Evolutionary conservation across 352 stramenopile species (phyloP).

Genomic region (Pythium coloratum): DNA sequence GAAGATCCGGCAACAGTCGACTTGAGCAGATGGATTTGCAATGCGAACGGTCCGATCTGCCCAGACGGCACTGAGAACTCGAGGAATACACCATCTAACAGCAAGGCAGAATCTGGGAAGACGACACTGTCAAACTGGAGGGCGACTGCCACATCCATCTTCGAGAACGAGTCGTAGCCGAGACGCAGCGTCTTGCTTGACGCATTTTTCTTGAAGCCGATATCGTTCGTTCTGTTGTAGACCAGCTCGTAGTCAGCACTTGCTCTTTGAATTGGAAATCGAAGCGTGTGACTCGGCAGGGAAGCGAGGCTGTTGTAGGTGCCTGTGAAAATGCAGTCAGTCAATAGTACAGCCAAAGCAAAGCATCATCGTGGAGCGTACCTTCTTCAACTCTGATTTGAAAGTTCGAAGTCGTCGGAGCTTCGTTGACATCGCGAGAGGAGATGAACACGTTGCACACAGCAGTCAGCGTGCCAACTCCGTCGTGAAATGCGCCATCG

Average conservation of each 20-base stretch:
- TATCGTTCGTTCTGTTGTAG: constrained; percentile 15
- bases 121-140: constrained; percentile 25
- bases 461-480: constrained; percentile 9
- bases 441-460: constrained; percentile 24
- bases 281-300: constrained; percentile 19
- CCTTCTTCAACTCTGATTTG: constrained; percentile 23
- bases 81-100: constrained; percentile 31
- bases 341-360: background rate
- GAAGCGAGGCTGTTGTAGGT: constrained; percentile 7
- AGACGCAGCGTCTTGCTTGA: constrained; percentile 29
- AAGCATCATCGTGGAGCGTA: background rate
- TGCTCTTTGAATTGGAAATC: constrained; percentile 18
- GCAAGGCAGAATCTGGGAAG: constrained; percentile 33
- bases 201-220: constrained; percentile 15
- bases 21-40: constrained; percentile 40
- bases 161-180: constrained; percentile 33
- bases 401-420: constrained; percentile 22
- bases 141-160: constrained; percentile 24
- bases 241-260: constrained; percentile 26
- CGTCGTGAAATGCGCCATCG: constrained; percentile 32
- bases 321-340: constrained; percentile 1
- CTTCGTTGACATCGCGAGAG: constrained; percentile 28
- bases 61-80: constrained; percentile 42
- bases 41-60: constrained; percentile 40
- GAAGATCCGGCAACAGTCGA: background rate